A percentile compares a stretch with the other conserved stretches of the same genome.
Conservation (phyloP, 768 basidiomycete genomes). For the Gloeopeniophorella convolvens region DNA sequence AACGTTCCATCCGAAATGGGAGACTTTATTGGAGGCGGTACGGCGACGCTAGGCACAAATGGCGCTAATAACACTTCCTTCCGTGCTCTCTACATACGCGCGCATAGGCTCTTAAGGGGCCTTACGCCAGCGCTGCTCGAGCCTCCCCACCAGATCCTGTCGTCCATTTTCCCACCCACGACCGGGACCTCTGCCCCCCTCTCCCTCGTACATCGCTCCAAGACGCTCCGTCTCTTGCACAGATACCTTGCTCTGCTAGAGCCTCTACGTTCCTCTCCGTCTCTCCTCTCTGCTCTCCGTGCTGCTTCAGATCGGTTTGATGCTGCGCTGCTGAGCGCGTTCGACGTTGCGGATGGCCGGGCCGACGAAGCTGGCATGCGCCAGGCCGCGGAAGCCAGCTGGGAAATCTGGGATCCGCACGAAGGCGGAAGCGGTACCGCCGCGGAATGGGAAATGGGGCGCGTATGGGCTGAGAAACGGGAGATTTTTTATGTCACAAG, state of each 20-base stretch:
- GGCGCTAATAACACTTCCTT: conserved; percentile 34
- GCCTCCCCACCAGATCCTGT: conserved; percentile 61
- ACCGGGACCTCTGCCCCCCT: conserved; percentile 31
- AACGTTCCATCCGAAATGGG: conserved; percentile 39
- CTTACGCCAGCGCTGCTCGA: conserved; percentile 51
- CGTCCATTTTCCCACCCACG: conserved; percentile 40
- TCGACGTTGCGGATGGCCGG: conserved; percentile 77
- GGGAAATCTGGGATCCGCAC: conserved; percentile 66
- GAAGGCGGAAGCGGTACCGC: conserved; percentile 21
- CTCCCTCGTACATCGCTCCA: conserved; percentile 29
- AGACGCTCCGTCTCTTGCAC: conserved; percentile 63
- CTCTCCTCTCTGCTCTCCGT: conserved; percentile 57
- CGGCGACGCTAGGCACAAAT: conserved; percentile 27
- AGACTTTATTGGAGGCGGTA: conserved; percentile 38
- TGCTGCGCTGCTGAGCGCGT: conserved; percentile 74
- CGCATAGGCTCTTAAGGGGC: conserved; percentile 56
- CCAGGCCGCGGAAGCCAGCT: conserved; percentile 75
- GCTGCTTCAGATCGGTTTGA: conserved; percentile 87
- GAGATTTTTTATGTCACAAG: conserved; percentile 88
- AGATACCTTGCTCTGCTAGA: conserved; percentile 72
- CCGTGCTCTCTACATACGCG: conserved; percentile 58
- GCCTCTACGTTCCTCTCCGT: conserved; percentile 63
- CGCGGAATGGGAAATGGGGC: conserved; percentile 85
- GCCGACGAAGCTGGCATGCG: conserved; percentile 73
- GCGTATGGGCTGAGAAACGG: conserved; percentile 92